phyloP scores from a whole-genome alignment of 306 rosid species.

The Datisca glomerata region DNA sequence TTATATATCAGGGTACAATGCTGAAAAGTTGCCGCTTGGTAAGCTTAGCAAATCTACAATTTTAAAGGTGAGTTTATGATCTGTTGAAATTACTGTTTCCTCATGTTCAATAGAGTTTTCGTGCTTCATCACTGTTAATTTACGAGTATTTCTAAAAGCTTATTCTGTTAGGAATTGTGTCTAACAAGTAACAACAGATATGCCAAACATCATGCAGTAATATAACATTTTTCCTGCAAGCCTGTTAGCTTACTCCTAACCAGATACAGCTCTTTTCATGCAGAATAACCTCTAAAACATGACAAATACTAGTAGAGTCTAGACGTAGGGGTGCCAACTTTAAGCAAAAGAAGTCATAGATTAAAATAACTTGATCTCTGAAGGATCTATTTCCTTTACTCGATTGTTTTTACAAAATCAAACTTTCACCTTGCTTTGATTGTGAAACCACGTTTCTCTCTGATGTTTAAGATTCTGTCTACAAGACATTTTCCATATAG shows the following conservation, averaged over 20 bases:
- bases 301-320: neutral
- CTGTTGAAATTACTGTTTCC: constrained; percentile 1
- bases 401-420: too few species aligned
- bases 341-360: too few species aligned
- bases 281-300: neutral
- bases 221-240: too few species aligned
- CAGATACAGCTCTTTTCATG: neutral
- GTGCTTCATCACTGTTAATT: neutral
- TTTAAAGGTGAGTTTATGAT: constrained; percentile 43
- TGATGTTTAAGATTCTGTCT: too few species aligned
- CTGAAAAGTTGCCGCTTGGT: constrained; percentile 90
- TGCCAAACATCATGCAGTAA: too few species aligned
- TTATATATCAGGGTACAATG: constrained; percentile 71
- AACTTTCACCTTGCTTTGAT: too few species aligned
- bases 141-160: neutral
- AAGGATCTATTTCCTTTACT: too few species aligned
- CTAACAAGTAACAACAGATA: neutral
- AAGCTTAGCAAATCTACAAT: constrained; percentile 91
- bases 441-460: too few species aligned
- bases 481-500: too few species aligned
- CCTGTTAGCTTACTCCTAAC: too few species aligned
- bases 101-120: neutral
- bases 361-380: too few species aligned
- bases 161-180: neutral
- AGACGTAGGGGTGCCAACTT: too few species aligned